A percentile compares a stretch with the other conserved stretches of the same genome.
Evolutionary conservation across 106 monocot species (phyloP).

Genomic region (Posidonia australis): DNA sequence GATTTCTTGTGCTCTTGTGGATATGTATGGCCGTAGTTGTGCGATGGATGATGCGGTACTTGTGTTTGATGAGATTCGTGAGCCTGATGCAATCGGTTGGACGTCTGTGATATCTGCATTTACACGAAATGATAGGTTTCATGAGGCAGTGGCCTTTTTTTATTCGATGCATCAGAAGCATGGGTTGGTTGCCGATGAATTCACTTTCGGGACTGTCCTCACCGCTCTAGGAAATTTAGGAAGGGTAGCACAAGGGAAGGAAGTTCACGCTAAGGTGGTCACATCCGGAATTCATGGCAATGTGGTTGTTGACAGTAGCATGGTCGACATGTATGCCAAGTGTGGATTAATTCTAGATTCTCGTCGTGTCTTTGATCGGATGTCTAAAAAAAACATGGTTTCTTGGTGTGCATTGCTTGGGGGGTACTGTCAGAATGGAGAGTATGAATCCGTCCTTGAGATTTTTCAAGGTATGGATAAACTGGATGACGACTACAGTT

Average conservation of each 20-base stretch:
- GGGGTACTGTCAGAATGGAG: constrained; percentile 64
- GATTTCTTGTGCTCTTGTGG: constrained; percentile 41
- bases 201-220: constrained; percentile 53
- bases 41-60: constrained; percentile 23
- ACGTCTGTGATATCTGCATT: constrained; percentile 68
- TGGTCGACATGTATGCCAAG: constrained; percentile 84
- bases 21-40: constrained; percentile 53
- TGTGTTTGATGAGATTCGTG: constrained; percentile 46
- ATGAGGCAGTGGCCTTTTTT: constrained; percentile 53
- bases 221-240: constrained; percentile 60
- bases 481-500: constrained; percentile 39
- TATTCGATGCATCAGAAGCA: constrained; percentile 18
- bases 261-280: constrained; percentile 51
- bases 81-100: constrained; percentile 60
- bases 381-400: constrained; percentile 51
- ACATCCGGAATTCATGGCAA: constrained; percentile 40
- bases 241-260: constrained; percentile 45
- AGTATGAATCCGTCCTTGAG: constrained; percentile 34
- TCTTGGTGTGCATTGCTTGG: constrained; percentile 85
- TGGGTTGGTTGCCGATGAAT: constrained; percentile 32
- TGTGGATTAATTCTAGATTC: constrained; percentile 45
- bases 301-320: constrained; percentile 67
- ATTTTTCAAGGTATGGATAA: constrained; percentile 63
- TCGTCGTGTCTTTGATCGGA: constrained; percentile 56
- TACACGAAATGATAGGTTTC: constrained; percentile 42